phyloP scores from a whole-genome alignment of 2,329 filamentous ascomycete genomes.

The Pseudogymnoascus sp. region DNA sequence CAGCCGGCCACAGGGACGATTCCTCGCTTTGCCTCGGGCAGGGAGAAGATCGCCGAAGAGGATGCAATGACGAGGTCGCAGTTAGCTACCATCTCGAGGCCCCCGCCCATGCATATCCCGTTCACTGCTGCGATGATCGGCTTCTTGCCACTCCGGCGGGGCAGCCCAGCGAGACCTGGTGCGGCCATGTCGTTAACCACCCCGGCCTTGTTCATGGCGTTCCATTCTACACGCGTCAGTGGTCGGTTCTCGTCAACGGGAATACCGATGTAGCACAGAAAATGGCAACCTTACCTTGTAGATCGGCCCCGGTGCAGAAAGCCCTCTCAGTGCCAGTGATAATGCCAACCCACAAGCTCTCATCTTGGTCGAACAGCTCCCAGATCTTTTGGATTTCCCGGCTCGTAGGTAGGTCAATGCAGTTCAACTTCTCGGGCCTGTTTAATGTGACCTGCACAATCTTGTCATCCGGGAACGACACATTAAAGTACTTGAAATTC shows the following conservation, averaged over 20 bases:
- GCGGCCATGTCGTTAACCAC: conserved; percentile 25
- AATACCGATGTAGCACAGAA: conserved; percentile 34
- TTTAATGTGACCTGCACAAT: conserved; percentile 54
- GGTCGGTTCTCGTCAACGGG: conserved; percentile 18
- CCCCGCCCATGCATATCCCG: conserved; percentile 65
- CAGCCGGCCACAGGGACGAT: conserved; percentile 65
- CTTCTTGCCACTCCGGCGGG: conserved; percentile 61
- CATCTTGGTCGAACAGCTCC: conserved; percentile 55
- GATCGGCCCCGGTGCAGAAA: conserved; percentile 61
- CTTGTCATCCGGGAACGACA: conserved; percentile 47
- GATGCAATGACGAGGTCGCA: conserved; percentile 64
- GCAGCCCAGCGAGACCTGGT: conserved; percentile 57
- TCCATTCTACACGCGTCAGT: conserved; percentile 43
- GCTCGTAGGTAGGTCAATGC: conserved; percentile 35
- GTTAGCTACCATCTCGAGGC: conserved; percentile 67
- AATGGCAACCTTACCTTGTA: conserved; percentile 45
- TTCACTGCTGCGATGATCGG: conserved; percentile 70
- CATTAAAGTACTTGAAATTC: conserved; percentile 17
- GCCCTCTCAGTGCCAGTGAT: conserved; percentile 56
- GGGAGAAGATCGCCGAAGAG: conserved; percentile 50
- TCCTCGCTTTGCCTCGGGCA: conserved; percentile 64
- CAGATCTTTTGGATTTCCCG: conserved; percentile 41
- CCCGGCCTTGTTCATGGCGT: conserved; percentile 27
- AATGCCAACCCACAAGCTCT: conserved; percentile 53
- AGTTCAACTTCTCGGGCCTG: conserved; percentile 52